Evolutionary conservation across 495 filamentous ascomycete species (phyloP).

Genomic region (Daldinia childiae): DNA sequence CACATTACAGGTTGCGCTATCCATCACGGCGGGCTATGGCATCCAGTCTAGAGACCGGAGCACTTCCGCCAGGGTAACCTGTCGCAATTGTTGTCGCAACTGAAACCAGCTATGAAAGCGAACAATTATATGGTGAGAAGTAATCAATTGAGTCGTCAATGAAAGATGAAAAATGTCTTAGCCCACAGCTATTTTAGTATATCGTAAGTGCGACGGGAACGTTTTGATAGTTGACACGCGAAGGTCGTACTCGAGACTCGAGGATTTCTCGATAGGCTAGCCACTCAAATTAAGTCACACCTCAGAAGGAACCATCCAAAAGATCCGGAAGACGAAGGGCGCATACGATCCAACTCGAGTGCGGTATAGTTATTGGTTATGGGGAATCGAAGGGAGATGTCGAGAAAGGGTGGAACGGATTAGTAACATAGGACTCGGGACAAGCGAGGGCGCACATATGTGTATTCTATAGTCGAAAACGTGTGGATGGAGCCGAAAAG

Average conservation of each 20-base stretch:
- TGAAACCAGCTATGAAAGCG: constrained; percentile 9
- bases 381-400: constrained; percentile 36
- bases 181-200: constrained; percentile 25
- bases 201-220: constrained; percentile 43
- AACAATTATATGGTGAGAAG: constrained; percentile 27
- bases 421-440: constrained; percentile 43
- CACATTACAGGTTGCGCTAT: constrained; percentile 76
- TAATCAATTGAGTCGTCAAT: constrained; percentile 27
- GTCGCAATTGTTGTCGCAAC: constrained; percentile 38
- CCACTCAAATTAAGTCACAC: constrained; percentile 40
- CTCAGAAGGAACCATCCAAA: constrained; percentile 38
- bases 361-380: constrained; percentile 36
- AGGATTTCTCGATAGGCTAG: constrained; percentile 37
- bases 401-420: constrained; percentile 35
- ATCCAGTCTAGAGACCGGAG: constrained; percentile 61
- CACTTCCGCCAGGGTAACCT: constrained; percentile 52
- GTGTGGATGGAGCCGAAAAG: constrained; percentile 25
- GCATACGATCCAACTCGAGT: constrained; percentile 28
- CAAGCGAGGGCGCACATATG: constrained; percentile 39
- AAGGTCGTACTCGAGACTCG: constrained; percentile 37
- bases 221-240: constrained; percentile 37
- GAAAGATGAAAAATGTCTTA: constrained; percentile 37
- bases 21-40: constrained; percentile 64
- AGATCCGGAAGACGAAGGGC: constrained; percentile 21
- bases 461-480: constrained; percentile 32